Percentiles rank a stretch among this genome's conserved stretches.
phyloP scores from a whole-genome alignment of 163 green algal species.

The Chloromonas sp. region DNA sequence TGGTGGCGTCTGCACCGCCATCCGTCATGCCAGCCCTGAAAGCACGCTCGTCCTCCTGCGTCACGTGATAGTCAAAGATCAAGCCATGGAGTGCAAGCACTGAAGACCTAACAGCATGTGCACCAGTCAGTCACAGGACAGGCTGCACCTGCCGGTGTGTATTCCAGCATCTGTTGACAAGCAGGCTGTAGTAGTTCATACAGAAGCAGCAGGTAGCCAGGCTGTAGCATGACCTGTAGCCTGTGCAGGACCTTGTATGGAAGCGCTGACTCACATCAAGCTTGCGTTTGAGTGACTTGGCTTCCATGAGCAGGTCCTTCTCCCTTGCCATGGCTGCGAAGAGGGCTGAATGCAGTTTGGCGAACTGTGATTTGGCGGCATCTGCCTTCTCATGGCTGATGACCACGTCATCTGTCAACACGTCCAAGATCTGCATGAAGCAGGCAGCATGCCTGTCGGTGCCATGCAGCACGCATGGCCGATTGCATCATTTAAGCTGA shows the following conservation, averaged over 20 bases:
- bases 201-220: too few relatives aligned
- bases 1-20: conserved; percentile 10
- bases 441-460: too few relatives aligned
- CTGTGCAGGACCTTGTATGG: background rate
- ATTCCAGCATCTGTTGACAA: too few relatives aligned
- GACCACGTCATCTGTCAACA: conserved; percentile 26
- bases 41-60: conserved; percentile 7
- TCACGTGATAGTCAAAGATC: too few relatives aligned
- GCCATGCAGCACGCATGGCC: too few relatives aligned
- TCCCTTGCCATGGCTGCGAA: conserved; percentile 39
- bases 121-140: too few relatives aligned
- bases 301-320: conserved; percentile 42
- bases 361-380: conserved; percentile 36
- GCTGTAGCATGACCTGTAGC: too few relatives aligned
- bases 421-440: conserved; percentile 38
- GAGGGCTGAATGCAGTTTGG: conserved; percentile 40
- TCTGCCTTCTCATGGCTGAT: conserved; percentile 39
- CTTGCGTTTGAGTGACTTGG: conserved; percentile 39
- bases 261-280: conserved; percentile 28
- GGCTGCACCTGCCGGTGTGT: too few relatives aligned
- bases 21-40: background rate
- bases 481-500: too few relatives aligned
- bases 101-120: too few relatives aligned
- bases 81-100: too few relatives aligned
- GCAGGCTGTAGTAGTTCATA: too few relatives aligned